A percentile compares a stretch with the other conserved stretches of the same genome.
Conservation (phyloP, 768 basidiomycete species). For the Mycena chlorophos region DNA sequence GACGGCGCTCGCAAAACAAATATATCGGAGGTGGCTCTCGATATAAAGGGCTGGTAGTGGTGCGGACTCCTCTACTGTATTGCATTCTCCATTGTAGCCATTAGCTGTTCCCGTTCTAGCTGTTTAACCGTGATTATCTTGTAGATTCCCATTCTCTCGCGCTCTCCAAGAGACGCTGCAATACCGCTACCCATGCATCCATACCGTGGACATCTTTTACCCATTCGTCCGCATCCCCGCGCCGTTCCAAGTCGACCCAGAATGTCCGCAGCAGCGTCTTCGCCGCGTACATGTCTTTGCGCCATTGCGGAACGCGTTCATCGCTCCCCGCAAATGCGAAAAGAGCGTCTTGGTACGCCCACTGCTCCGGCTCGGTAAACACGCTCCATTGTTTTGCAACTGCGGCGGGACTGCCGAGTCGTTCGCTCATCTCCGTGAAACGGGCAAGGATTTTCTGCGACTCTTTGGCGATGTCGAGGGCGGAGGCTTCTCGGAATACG, state of each 20-base stretch:
- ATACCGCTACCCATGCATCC: constrained; percentile 61
- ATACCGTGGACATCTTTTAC: constrained; percentile 59
- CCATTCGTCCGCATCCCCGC: constrained; percentile 60
- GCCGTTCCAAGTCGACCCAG: constrained; percentile 60
- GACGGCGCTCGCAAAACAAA: constrained; percentile 47
- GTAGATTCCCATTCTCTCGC: constrained; percentile 26
- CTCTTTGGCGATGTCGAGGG: constrained; percentile 51
- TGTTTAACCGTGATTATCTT: constrained; percentile 1
- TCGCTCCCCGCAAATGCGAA: constrained; percentile 45
- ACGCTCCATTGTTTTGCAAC: constrained; percentile 61
- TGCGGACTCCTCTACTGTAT: background rate
- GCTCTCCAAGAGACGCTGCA: constrained; percentile 35
- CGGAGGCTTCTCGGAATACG: constrained; percentile 52
- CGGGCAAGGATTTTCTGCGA: constrained; percentile 49
- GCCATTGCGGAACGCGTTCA: constrained; percentile 54
- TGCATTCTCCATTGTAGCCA: background rate
- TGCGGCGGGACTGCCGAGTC: constrained; percentile 33
- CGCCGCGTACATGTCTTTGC: constrained; percentile 51
- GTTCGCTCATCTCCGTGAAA: constrained; percentile 41
- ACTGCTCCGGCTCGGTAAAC: constrained; percentile 56
- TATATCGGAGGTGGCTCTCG: constrained; percentile 64
- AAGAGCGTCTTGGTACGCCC: constrained; percentile 64
- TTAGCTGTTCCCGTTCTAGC: background rate
- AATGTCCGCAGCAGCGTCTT: constrained; percentile 49
- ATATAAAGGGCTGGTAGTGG: no score